Evolutionary conservation across 306 rosid species (phyloP).

Genomic region (Hippophae rhamnoides): DNA sequence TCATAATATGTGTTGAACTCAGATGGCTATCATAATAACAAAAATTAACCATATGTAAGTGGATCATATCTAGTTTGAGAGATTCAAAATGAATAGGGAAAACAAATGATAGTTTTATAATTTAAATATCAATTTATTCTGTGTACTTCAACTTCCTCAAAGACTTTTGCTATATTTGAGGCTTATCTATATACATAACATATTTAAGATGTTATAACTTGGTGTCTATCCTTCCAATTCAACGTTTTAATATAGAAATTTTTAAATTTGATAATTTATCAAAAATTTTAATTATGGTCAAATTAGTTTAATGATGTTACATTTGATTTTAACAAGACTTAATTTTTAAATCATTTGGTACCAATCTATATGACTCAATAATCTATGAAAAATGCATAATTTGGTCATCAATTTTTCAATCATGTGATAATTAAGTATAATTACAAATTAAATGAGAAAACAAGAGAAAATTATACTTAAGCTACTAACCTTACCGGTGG

Average conservation of each 20-base stretch:
- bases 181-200: not conserved
- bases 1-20: slow-evolving; percentile 88
- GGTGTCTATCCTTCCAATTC: not conserved
- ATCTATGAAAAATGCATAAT: too few species aligned
- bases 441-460: not conserved
- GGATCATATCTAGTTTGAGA: not conserved
- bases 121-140: too few species aligned
- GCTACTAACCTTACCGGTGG: slow-evolving; percentile 83
- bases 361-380: too few species aligned
- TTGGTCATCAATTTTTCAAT: too few species aligned
- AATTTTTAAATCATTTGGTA: too few species aligned
- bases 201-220: not conserved
- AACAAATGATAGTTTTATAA: not conserved
- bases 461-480: not conserved
- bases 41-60: slow-evolving; percentile 26
- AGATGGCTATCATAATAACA: slow-evolving; percentile 55
- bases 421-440: too few species aligned
- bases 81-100: not conserved
- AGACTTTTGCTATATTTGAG: too few species aligned
- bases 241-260: too few species aligned
- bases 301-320: too few species aligned
- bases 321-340: too few species aligned
- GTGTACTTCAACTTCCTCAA: not conserved
- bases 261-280: too few species aligned
- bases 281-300: too few species aligned